Conservation (phyloP, 768 basidiomycete species). For the Fibroporia radiculosa region DNA sequence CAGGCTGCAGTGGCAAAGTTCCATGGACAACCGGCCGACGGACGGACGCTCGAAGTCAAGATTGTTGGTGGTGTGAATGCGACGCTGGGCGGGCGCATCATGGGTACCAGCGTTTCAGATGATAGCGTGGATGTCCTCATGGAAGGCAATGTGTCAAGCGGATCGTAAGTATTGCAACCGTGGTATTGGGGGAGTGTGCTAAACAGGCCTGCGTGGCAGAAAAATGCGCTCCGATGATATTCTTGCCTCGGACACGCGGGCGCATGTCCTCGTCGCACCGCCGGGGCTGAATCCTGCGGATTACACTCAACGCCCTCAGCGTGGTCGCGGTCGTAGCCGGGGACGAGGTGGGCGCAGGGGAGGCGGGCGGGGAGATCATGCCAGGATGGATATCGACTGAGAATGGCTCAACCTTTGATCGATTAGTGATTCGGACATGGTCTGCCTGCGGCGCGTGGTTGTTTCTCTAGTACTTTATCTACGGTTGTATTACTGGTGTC, state of each 20-base stretch:
- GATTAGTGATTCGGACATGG: no score
- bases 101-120: constrained; percentile 42
- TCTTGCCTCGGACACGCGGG: constrained; percentile 55
- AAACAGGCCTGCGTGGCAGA: no score
- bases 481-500: no score
- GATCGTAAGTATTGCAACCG: constrained; percentile 42
- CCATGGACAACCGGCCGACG: constrained; percentile 77
- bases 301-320: constrained; percentile 30
- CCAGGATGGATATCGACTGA: constrained; percentile 46
- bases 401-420: no score
- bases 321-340: constrained; percentile 21
- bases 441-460: no score
- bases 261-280: constrained; percentile 59
- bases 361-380: constrained; percentile 25
- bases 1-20: constrained; percentile 65
- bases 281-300: constrained; percentile 54
- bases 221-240: constrained; percentile 85
- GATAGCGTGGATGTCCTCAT: constrained; percentile 48
- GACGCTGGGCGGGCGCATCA: constrained; percentile 43
- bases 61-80: constrained; percentile 53
- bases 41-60: constrained; percentile 58
- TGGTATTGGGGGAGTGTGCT: neutral
- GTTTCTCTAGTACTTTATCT: no score
- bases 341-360: constrained; percentile 31
- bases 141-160: constrained; percentile 31